Evolutionary conservation across 177 flowering plant genomes (phyloP).

Genomic region (Vitis hybrid): DNA sequence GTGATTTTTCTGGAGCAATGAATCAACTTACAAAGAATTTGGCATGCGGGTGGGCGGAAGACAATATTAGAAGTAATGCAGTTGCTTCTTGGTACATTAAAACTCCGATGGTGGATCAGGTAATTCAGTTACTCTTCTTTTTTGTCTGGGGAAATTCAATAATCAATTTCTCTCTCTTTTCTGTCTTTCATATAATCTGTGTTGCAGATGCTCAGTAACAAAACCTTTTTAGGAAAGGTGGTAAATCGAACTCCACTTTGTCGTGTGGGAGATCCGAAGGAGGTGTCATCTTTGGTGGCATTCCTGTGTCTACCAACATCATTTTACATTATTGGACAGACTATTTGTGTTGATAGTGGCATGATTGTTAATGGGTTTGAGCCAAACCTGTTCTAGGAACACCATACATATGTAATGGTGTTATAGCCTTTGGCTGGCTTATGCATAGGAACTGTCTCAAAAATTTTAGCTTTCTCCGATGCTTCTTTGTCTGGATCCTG

Average conservation of each 20-base stretch:
- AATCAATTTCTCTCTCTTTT: background rate
- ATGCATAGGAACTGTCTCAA: no score
- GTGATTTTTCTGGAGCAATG: slow-evolving; percentile 43
- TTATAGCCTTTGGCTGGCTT: no score
- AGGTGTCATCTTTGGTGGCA: slow-evolving; percentile 49
- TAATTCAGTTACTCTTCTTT: slow-evolving; percentile 11
- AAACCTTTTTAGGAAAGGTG: slow-evolving; percentile 40
- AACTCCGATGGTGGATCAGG: slow-evolving; percentile 53
- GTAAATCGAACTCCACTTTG: slow-evolving; percentile 43
- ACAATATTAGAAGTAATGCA: slow-evolving; percentile 56
- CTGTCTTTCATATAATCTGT: no score
- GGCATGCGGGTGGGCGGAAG: slow-evolving; percentile 83
- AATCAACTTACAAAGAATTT: slow-evolving; percentile 58
- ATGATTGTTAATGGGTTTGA: slow-evolving; percentile 50
- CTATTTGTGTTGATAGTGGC: slow-evolving; percentile 61
- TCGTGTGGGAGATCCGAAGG: slow-evolving; percentile 53
- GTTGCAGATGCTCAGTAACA: slow-evolving; percentile 36
- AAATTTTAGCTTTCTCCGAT: no score
- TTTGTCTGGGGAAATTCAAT: background rate
- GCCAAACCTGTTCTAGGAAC: slow-evolving; percentile 15
- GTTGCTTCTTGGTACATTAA: slow-evolving; percentile 67
- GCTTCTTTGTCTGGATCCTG: no score
- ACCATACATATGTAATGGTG: no score
- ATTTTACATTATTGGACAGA: slow-evolving; percentile 59
- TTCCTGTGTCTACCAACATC: slow-evolving; percentile 62